These are phyloP conservation scores for Zygotorulaspora danielsina DNA, from an alignment of 805 yeast species.

Conservation along the genomic window DNA sequence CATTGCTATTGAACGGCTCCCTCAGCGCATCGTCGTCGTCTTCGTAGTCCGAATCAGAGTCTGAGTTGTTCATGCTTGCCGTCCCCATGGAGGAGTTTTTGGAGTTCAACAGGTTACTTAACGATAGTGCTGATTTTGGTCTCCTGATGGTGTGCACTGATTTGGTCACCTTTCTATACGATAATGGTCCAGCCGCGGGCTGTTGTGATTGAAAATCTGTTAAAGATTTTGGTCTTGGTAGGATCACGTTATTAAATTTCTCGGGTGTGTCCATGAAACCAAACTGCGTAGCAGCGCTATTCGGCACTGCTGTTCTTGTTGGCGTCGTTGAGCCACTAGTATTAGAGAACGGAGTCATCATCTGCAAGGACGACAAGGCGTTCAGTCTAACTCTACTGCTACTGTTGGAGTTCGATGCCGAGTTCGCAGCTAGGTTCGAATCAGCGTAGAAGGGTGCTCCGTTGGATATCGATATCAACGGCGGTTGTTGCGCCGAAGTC, in stretches of 20 bases:
- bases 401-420: constrained; percentile 7
- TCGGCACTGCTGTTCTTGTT: not conserved
- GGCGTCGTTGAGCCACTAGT: constrained; percentile 16
- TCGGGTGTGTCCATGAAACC: constrained; percentile 25
- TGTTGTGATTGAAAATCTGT: constrained; percentile 16
- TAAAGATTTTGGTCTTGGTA: constrained; percentile 28
- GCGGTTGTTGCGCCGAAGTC: not conserved
- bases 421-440: not conserved
- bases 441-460: not conserved
- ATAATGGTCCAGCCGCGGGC: constrained; percentile 3
- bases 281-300: constrained; percentile 5
- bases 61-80: constrained; percentile 13
- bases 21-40: constrained; percentile 11
- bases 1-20: constrained; percentile 15
- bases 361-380: constrained; percentile 50
- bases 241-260: constrained; percentile 5
- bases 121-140: constrained; percentile 26
- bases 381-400: constrained; percentile 28
- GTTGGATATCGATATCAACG: not conserved
- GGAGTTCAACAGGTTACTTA: constrained; percentile 19
- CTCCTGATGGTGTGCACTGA: constrained; percentile 14
- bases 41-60: constrained; percentile 16
- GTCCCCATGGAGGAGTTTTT: constrained; percentile 7
- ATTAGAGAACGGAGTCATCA: constrained; percentile 54
- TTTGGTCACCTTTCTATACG: not conserved